These are phyloP conservation scores for Xerocomellus intermedius DNA, from an alignment of 768 basidiomycete species.

Conservation along the genomic window DNA sequence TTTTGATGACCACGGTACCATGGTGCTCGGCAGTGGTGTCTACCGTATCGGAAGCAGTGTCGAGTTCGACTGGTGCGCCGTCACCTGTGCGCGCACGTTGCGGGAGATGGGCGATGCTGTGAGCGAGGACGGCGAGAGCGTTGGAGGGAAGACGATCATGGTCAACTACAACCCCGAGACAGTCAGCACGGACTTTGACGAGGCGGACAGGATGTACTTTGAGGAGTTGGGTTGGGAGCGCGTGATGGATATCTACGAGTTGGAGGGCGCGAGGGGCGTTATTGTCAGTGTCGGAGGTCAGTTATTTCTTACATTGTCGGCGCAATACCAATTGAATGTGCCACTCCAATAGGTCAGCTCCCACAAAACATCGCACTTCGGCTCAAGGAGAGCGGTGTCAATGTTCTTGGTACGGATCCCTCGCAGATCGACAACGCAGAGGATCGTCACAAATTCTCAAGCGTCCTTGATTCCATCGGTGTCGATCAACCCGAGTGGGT, in stretches of 20 bases:
- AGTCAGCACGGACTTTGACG: constrained; percentile 98
- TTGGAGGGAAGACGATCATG: constrained; percentile 86
- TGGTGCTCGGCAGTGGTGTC: constrained; percentile 97
- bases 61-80: constrained; percentile 99
- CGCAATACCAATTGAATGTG: background rate
- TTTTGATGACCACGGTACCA: constrained; percentile 96
- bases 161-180: constrained; percentile 99
- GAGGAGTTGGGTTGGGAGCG: constrained; percentile 97
- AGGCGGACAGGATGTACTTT: constrained; percentile 98
- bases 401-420: constrained; percentile 95
- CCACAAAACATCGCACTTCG: constrained; percentile 98
- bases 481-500: constrained; percentile 98
- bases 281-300: constrained; percentile 95
- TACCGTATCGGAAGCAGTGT: constrained; percentile 98
- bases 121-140: constrained; percentile 13
- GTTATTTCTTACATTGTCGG: constrained; percentile 21
- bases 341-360: constrained; percentile 68
- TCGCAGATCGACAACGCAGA: constrained; percentile 95
- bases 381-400: constrained; percentile 86
- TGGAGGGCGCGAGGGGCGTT: constrained; percentile 90
- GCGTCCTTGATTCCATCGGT: constrained; percentile 89
- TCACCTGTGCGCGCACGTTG: constrained; percentile 92
- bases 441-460: constrained; percentile 99
- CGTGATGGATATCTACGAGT: constrained; percentile 99
- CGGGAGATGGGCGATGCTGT: constrained; percentile 69